Percentiles rank a stretch among this genome's conserved stretches.
Conservation (phyloP, 805 yeast genomes). For the Nakazawaea laoshanensis region DNA sequence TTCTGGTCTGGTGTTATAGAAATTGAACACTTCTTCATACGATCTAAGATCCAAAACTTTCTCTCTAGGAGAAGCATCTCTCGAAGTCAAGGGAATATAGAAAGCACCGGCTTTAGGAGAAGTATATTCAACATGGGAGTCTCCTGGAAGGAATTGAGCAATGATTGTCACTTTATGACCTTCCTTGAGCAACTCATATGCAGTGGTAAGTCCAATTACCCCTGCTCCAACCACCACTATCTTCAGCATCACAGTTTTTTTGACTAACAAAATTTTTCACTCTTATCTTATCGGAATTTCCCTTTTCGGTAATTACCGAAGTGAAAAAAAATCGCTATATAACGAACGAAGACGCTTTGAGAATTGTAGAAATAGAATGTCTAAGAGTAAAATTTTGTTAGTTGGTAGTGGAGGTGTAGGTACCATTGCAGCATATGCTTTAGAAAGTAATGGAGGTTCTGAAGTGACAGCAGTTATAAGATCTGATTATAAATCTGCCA, state of each 20-base stretch:
- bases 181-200: slow-evolving; percentile 29
- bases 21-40: slow-evolving; percentile 35
- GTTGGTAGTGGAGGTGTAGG: slow-evolving; percentile 90
- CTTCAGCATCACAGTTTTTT: slow-evolving; percentile 3
- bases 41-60: slow-evolving; percentile 35
- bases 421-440: slow-evolving; percentile 60
- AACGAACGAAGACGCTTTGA: no score
- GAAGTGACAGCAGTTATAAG: slow-evolving; percentile 57
- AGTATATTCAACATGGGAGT: slow-evolving; percentile 38
- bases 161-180: slow-evolving; percentile 33
- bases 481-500: slow-evolving; percentile 50
- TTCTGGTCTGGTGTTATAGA: slow-evolving; percentile 39
- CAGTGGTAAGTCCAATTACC: slow-evolving; percentile 46
- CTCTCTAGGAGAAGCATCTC: slow-evolving; percentile 25
- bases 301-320: not conserved
- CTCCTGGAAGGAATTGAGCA: slow-evolving; percentile 19
- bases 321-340: not conserved
- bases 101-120: slow-evolving; percentile 71
- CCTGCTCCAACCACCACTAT: slow-evolving; percentile 46
- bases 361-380: no score
- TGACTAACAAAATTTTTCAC: not conserved
- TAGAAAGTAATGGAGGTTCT: slow-evolving; percentile 37
- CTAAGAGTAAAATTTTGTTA: slow-evolving; percentile 37
- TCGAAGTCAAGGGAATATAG: slow-evolving; percentile 52
- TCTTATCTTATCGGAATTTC: not conserved